Evolutionary conservation across 345 rosid genomes (phyloP), one percentile per base, ranked within the genome.

Genomic region (Noccaea bulbosa): DNA sequence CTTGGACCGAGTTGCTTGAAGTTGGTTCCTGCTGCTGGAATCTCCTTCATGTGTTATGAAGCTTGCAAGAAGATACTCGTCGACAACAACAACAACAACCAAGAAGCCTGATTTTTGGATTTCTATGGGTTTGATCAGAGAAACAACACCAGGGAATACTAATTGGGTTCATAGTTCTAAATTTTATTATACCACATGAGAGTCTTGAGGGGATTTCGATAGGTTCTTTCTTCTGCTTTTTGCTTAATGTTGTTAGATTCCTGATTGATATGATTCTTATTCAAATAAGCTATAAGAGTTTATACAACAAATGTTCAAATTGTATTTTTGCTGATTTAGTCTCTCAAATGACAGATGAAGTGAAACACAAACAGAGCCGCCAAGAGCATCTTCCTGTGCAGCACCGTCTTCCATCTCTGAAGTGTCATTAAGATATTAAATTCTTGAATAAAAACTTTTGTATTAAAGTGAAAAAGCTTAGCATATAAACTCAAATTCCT

Each of bases 1-100:
- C 73, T 93, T 64, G 98, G 97, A 38, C 97, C 96, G 0, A 93
- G 97, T 75, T 91, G 96, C 88, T 78, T 91, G 90, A 93, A 93
- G 81, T 65, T 93, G 85, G 96, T 93, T 34, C 97, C 96, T 34
- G 98, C 99, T 45, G 99, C 98, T 45, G 99, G 99, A 62, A 91
- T 94, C 78, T 92, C 99, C 7, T 94, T 94, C 78, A 91, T 94
- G 99, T 94, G 98, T 77, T 94, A 91, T 72, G 98, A 94, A 77
- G 98, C 97, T 22, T 86, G 93, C 81, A 94, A 92, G 78, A 82
- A 83, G 86, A 84, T 91, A 68, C 82, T 92, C 7, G 81, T 95
- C 5, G 98, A 88, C 74, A 71, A 84, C 15, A 74, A 80, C 16
- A 79, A 79, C 4, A 74, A 80, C 16, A 80, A 79, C 4, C 85